Conservation (phyloP, 257 asterid genomes). For the Coffea canephora region DNA sequence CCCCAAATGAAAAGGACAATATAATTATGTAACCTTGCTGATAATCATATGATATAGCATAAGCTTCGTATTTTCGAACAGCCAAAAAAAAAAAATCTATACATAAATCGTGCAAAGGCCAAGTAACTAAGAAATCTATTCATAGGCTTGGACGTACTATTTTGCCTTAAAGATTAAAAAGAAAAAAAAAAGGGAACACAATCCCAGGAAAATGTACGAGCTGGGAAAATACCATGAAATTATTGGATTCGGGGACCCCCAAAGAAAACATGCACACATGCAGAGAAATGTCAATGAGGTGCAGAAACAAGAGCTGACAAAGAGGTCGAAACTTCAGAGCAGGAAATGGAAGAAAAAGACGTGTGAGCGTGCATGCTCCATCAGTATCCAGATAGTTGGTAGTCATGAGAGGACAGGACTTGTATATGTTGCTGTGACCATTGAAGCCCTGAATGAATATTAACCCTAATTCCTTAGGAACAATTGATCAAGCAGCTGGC, state of each 20-base stretch:
- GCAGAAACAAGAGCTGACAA: slow-evolving; percentile 11
- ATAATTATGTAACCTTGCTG: neutral
- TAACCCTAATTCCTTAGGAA: neutral
- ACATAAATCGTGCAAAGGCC: neutral
- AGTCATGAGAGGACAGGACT: neutral
- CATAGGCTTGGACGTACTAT: neutral
- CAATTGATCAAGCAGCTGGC: neutral
- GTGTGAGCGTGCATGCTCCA: slow-evolving; percentile 44
- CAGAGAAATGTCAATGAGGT: slow-evolving; percentile 8
- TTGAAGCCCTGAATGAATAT: neutral
- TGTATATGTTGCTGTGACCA: neutral
- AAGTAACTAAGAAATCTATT: neutral
- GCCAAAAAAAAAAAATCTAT: neutral
- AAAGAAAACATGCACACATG: slow-evolving; percentile 13
- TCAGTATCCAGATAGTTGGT: slow-evolving; percentile 14
- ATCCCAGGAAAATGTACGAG: neutral
- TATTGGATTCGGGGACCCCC: neutral
- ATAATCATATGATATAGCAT: too few relatives aligned
- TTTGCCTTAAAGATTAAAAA: too few relatives aligned
- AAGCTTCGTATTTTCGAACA: too few relatives aligned
- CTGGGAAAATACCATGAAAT: neutral
- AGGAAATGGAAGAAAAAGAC: slow-evolving; percentile 41
- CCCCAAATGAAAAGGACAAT: neutral
- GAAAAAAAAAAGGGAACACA: too few relatives aligned
- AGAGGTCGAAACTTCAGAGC: neutral